phyloP scores from a whole-genome alignment of 2,329 filamentous ascomycete genomes.

The Alternaria conjuncta region DNA sequence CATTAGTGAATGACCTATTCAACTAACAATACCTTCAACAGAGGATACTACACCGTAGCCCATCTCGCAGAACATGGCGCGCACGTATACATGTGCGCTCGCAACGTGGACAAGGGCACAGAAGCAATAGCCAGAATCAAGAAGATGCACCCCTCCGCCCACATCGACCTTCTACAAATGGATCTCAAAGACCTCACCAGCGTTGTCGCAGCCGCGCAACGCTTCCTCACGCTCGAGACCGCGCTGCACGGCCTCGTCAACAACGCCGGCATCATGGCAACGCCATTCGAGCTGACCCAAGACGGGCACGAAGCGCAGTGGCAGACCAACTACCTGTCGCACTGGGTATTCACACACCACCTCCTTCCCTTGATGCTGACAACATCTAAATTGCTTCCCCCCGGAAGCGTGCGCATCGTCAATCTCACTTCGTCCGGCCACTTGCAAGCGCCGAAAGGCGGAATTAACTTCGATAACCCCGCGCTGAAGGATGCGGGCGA shows the following conservation, averaged over 20 bases:
- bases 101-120: conserved; percentile 49
- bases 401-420: conserved; percentile 37
- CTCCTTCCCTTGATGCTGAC: conserved; percentile 40
- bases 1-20: background rate
- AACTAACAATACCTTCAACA: conserved; percentile 2
- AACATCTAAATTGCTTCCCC: conserved; percentile 34
- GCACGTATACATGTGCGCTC: conserved; percentile 44
- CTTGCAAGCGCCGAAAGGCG: conserved; percentile 12
- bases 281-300: conserved; percentile 35
- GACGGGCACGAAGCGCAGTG: conserved; percentile 56
- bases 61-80: conserved; percentile 22
- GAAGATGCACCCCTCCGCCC: conserved; percentile 36
- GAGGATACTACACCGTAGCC: conserved; percentile 23
- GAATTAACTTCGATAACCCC: conserved; percentile 22
- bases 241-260: conserved; percentile 50
- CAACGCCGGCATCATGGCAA: conserved; percentile 50
- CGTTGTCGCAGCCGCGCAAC: conserved; percentile 42
- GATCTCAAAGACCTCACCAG: conserved; percentile 45
- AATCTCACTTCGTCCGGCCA: conserved; percentile 26
- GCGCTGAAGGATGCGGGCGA: conserved; percentile 7
- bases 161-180: conserved; percentile 35
- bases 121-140: conserved; percentile 44
- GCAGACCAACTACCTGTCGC: conserved; percentile 55
- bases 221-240: conserved; percentile 25
- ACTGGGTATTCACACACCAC: conserved; percentile 51